Conservation (phyloP, 2,329 filamentous ascomycete species). For the Stachybotrys elegans region DNA sequence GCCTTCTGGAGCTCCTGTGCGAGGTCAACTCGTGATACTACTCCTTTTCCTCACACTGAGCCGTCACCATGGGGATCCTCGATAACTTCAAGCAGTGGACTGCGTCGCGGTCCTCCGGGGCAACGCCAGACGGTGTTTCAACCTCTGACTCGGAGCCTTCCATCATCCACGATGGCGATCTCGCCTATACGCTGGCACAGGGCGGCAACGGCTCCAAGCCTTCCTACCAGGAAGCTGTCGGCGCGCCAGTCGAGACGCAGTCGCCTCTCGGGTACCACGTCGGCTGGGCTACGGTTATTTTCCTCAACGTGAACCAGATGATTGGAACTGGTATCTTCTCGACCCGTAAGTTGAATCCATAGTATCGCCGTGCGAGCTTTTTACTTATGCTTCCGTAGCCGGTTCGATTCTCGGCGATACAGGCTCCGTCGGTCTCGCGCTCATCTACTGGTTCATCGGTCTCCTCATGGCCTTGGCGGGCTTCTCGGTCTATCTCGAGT, state of each 20-base stretch:
- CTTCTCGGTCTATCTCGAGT: slow-evolving; percentile 58
- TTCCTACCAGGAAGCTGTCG: slow-evolving; percentile 56
- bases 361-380: not conserved
- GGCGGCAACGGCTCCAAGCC: slow-evolving; percentile 44
- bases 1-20: too few relatives aligned
- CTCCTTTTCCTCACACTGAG: not conserved
- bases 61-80: not conserved
- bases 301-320: slow-evolving; percentile 59
- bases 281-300: slow-evolving; percentile 49
- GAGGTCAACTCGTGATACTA: too few relatives aligned
- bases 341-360: slow-evolving; percentile 43
- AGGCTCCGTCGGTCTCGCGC: slow-evolving; percentile 55
- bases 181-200: slow-evolving; percentile 34
- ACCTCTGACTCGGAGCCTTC: slow-evolving; percentile 24
- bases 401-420: slow-evolving; percentile 52
- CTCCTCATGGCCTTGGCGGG: slow-evolving; percentile 51
- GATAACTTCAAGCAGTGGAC: slow-evolving; percentile 2
- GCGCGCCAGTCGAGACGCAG: slow-evolving; percentile 53
- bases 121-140: not conserved
- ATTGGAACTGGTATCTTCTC: slow-evolving; percentile 61
- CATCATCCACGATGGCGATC: slow-evolving; percentile 30
- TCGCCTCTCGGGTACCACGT: slow-evolving; percentile 58
- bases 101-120: not conserved
- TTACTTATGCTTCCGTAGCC: slow-evolving; percentile 29
- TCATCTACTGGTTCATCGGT: slow-evolving; percentile 63